These are phyloP conservation scores for Leptographium flavum DNA, from an alignment of 2,329 filamentous ascomycete species.

Conservation along the genomic window DNA sequence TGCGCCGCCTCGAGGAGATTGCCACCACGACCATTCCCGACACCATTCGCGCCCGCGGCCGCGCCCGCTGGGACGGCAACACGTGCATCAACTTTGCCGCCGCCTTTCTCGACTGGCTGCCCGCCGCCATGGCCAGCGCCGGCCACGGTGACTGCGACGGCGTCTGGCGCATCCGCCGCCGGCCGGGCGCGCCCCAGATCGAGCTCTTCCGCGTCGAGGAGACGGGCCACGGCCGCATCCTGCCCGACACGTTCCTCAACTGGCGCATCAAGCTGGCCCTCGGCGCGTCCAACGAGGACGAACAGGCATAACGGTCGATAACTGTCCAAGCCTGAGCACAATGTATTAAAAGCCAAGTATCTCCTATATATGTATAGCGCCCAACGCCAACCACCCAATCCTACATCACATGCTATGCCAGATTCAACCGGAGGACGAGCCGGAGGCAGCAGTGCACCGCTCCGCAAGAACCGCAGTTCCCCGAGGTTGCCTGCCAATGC, in stretches of 20 bases:
- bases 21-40: slow-evolving; percentile 67
- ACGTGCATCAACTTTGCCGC: slow-evolving; percentile 84
- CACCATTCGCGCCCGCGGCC: slow-evolving; percentile 52
- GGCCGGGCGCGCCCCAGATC: slow-evolving; percentile 47
- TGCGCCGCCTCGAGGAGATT: slow-evolving; percentile 62
- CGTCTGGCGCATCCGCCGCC: slow-evolving; percentile 66
- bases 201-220: slow-evolving; percentile 64
- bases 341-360: not conserved
- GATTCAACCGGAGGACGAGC: not conserved
- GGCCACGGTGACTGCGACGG: slow-evolving; percentile 27
- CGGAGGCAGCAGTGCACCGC: not conserved
- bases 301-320: not conserved
- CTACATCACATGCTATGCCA: slow-evolving; percentile 5
- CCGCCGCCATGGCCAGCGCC: slow-evolving; percentile 41
- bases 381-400: not conserved
- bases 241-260: slow-evolving; percentile 63
- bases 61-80: slow-evolving; percentile 70
- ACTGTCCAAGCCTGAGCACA: no score
- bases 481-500: no score
- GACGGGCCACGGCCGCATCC: slow-evolving; percentile 58
- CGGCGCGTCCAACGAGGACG: not conserved
- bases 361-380: not conserved
- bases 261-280: slow-evolving; percentile 50
- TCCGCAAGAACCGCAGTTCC: not conserved
- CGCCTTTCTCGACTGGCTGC: slow-evolving; percentile 59